These are phyloP conservation scores for Telfairia occidentalis DNA, from an alignment of 331 rosid species.

Conservation along the genomic window DNA sequence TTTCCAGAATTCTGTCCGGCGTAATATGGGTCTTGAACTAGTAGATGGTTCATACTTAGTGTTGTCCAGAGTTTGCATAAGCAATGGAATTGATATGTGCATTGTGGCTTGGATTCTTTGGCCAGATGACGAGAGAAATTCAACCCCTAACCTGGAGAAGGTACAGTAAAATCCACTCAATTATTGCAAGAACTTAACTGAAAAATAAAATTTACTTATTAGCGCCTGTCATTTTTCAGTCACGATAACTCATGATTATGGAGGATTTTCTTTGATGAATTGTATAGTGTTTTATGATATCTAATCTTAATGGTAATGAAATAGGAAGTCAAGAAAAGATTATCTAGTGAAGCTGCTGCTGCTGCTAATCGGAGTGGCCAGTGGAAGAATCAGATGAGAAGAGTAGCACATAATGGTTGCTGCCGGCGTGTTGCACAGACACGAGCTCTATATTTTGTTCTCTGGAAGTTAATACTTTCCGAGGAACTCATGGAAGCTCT, in stretches of 20 bases:
- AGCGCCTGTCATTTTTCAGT: background rate
- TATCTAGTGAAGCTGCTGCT: conserved; percentile 67
- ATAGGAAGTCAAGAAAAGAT: conserved; percentile 82
- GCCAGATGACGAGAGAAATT: conserved; percentile 93
- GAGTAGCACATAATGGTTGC: conserved; percentile 94
- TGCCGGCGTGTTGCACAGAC: conserved; percentile 90
- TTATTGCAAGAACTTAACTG: background rate
- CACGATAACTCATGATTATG: background rate
- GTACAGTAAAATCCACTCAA: conserved; percentile 25
- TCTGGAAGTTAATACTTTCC: conserved; percentile 82
- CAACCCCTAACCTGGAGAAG: conserved; percentile 84
- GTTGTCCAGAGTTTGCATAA: conserved; percentile 41
- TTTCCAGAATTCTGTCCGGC: conserved; percentile 33
- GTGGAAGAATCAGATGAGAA: conserved; percentile 96
- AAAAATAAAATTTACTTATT: background rate
- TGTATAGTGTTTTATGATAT: conserved; percentile 9
- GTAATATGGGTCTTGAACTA: conserved; percentile 39
- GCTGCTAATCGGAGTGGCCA: conserved; percentile 72
- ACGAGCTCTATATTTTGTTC: conserved; percentile 67
- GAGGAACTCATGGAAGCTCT: conserved; percentile 72
- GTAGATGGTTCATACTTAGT: conserved; percentile 49
- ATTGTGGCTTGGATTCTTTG: conserved; percentile 85
- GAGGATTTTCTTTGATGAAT: background rate
- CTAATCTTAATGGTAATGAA: conserved; percentile 14
- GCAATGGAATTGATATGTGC: conserved; percentile 63